Base-by-base conservation (phyloP, 139 green algal species). In the Gonium pectorale region DNA sequence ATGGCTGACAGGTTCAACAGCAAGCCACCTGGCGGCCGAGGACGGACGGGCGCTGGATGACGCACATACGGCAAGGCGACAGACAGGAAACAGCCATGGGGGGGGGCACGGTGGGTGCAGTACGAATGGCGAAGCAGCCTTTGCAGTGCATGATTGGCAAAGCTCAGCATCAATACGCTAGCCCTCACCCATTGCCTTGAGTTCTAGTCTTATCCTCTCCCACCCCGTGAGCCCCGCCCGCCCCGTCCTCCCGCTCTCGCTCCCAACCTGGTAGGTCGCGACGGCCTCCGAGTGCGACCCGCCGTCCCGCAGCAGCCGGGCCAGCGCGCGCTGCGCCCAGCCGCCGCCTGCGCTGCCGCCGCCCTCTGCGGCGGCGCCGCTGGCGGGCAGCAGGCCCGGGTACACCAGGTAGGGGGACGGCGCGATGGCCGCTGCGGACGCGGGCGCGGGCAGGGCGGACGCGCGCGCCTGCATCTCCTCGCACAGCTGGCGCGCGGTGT, bases 401-500 rank as follows among this genome's bases (percentile, higher is more conserved):
- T 38, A 33, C 29, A 62, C n/a, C 19, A 82, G 60, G 35, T 17
- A 56, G 37, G 54, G 54, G n/a, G 60, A 31, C 5, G 40, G 70
- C 8, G 27, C 1, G 35, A 51, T n/a, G 56, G 44, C 11, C 8
- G 51, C 33, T 17, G 31, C 33, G 2, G 33, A 4, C 6, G 46
- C 22, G 35, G 66, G 24, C 2, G 64, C 11, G 72, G 49, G 13
- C 13, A 56, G 49, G 49, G 49, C 33, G 4, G 22, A 40, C 33
- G 67, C 49, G 9, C 44, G 49, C 11, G 54, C 59, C 17, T 3
- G 46, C 38, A 91, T 79, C 69, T 93, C 90, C n/a, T 79, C 54
- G 49, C 88, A 89, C 81, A 94, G 85, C 35, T 73, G 37, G 37
- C 54, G 51, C 5, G 87, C 92, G 43, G 63, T 63, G 29, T 81